Percentiles rank a stretch among this genome's conserved stretches.
Conservation (phyloP, 805 yeast species). For the Monosporozyma solicola region DNA sequence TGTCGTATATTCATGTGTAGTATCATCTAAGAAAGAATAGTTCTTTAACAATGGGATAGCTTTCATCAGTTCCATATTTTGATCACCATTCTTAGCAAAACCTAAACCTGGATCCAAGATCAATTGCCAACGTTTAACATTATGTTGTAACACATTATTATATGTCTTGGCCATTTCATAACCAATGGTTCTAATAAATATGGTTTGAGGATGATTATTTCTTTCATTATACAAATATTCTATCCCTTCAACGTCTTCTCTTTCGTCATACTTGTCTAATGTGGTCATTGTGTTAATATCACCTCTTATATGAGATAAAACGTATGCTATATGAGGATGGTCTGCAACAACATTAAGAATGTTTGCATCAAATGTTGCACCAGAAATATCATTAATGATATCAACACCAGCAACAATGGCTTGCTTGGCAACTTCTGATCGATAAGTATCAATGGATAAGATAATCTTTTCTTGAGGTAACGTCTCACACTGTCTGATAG, state of each 20-base stretch:
- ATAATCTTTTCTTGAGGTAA: slow-evolving; percentile 35
- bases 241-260: slow-evolving; percentile 8
- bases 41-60: slow-evolving; percentile 39
- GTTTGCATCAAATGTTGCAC: slow-evolving; percentile 59
- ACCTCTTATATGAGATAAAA: slow-evolving; percentile 82
- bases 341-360: slow-evolving; percentile 66
- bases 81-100: slow-evolving; percentile 74
- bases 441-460: slow-evolving; percentile 82
- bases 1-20: slow-evolving; percentile 12
- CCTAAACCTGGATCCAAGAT: slow-evolving; percentile 94
- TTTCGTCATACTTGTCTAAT: slow-evolving; percentile 44
- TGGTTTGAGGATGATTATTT: slow-evolving; percentile 3
- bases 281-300: slow-evolving; percentile 62
- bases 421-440: slow-evolving; percentile 62
- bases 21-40: slow-evolving; percentile 31
- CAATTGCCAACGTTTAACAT: slow-evolving; percentile 83
- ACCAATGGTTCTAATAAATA: slow-evolving; percentile 47
- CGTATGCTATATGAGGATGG: slow-evolving; percentile 58
- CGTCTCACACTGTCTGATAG: slow-evolving; percentile 41
- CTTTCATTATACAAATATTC: slow-evolving; percentile 14
- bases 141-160: slow-evolving; percentile 45
- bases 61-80: slow-evolving; percentile 59
- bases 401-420: slow-evolving; percentile 75
- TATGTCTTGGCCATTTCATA: slow-evolving; percentile 56
- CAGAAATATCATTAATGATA: slow-evolving; percentile 84